Evolutionary conservation across 495 filamentous ascomycete species (phyloP).

Genomic region (Pyrenula aspistea): DNA sequence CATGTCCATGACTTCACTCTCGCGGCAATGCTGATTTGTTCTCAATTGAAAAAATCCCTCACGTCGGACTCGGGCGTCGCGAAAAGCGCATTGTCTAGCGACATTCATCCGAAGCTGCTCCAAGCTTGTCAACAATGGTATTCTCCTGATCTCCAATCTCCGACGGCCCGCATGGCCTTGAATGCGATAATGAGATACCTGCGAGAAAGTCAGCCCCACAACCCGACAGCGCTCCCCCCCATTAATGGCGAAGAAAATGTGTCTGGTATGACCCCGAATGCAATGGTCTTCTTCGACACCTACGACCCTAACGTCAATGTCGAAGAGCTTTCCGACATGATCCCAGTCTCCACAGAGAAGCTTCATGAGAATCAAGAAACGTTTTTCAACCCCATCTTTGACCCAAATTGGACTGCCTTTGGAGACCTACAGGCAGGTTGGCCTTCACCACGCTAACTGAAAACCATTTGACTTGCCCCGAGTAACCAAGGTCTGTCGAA

Average conservation of each 20-base stretch:
- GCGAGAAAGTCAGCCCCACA: background rate
- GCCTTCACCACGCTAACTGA: background rate
- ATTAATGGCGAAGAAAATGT: background rate
- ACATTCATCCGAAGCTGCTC: background rate
- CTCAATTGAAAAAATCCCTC: background rate
- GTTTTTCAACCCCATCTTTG: background rate
- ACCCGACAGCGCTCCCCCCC: background rate
- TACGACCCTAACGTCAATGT: background rate
- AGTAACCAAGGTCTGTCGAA: no score
- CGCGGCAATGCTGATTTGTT: background rate
- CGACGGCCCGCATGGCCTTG: background rate
- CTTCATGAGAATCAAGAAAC: background rate
- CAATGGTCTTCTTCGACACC: background rate
- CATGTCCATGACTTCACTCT: background rate
- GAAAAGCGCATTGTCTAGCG: background rate
- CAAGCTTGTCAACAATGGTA: background rate
- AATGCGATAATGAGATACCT: background rate
- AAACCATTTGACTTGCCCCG: no score
- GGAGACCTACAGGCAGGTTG: background rate
- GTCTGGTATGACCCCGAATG: background rate
- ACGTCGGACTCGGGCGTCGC: background rate
- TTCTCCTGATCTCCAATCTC: background rate
- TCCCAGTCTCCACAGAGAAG: background rate
- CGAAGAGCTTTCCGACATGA: background rate
- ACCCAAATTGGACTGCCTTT: background rate